phyloP scores from a whole-genome alignment of 148 eudicot species.

The Amaranthus hypochondriacus region DNA sequence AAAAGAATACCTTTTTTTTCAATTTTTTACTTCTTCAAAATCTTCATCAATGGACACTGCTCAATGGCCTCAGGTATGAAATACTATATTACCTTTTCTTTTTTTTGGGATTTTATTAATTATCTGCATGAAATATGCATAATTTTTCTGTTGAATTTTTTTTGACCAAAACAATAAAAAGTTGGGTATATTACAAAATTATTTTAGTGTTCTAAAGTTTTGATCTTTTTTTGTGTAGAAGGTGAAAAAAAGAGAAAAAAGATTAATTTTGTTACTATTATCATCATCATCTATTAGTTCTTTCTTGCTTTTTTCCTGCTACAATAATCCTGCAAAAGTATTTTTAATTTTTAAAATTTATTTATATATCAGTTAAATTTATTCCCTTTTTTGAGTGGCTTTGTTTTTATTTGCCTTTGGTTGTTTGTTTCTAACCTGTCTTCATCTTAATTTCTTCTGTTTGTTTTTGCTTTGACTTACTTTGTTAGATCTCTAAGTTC shows the following conservation, averaged over 20 bases:
- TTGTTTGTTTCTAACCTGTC: constrained; percentile 9
- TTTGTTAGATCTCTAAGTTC: constrained; percentile 32
- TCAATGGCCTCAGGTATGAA: constrained; percentile 77
- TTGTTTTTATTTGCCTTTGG: constrained; percentile 26
- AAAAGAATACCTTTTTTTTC: neutral
- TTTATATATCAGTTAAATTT: constrained; percentile 15
- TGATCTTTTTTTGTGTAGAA: constrained; percentile 3
- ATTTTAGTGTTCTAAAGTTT: neutral
- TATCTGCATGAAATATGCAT: neutral
- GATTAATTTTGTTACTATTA: constrained; percentile 26
- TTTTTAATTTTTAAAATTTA: neutral
- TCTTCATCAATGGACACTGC: constrained; percentile 51
- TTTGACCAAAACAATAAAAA: neutral
- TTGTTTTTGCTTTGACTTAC: constrained; percentile 4
- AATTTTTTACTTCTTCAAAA: constrained; percentile 2
- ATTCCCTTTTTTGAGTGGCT: constrained; percentile 14
- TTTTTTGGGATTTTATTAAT: constrained; percentile 6
- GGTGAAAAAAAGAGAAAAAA: constrained; percentile 1
- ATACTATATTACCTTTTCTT: neutral
- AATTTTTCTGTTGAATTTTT: neutral
- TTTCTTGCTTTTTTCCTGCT: constrained; percentile 20
- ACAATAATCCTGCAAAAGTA: constrained; percentile 28
- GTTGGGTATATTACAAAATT: neutral
- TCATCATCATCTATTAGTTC: constrained; percentile 16
- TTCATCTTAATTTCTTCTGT: constrained; percentile 20